Conservation (phyloP, 2,329 filamentous ascomycete species). For the Ceratocystis eucalypticola region DNA sequence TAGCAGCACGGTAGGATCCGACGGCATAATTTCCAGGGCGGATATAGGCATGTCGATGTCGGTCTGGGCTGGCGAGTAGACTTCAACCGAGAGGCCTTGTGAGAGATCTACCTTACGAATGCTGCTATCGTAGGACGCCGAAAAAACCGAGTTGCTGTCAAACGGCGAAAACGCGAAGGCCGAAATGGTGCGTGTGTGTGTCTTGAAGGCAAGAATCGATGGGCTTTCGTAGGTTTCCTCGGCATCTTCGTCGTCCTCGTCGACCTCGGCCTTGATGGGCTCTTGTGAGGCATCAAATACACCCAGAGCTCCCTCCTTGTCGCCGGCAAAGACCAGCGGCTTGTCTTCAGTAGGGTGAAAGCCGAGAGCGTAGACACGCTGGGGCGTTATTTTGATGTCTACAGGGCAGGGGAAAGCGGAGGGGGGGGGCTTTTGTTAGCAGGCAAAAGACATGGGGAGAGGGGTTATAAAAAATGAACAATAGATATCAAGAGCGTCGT, state of each 20-base stretch:
- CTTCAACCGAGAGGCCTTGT: conserved; percentile 64
- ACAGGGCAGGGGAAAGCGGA: background rate
- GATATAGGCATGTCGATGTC: conserved; percentile 68
- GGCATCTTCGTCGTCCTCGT: conserved; percentile 52
- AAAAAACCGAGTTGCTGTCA: conserved; percentile 63
- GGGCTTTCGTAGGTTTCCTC: conserved; percentile 55
- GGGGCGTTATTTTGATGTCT: conserved; percentile 86
- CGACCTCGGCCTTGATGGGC: conserved; percentile 30
- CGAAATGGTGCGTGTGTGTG: conserved; percentile 77
- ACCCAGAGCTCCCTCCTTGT: conserved; percentile 83
- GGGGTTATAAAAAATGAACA: background rate
- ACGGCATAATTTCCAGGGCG: conserved; percentile 62
- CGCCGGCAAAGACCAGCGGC: conserved; percentile 79
- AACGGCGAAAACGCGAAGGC: conserved; percentile 64
- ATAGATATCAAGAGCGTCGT: background rate
- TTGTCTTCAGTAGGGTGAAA: conserved; percentile 84
- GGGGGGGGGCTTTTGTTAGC: background rate
- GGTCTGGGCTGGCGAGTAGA: conserved; percentile 60
- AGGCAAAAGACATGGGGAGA: background rate
- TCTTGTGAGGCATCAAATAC: conserved; percentile 79
- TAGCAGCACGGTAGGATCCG: conserved; percentile 60
- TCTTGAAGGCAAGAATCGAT: conserved; percentile 77
- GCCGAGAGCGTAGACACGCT: conserved; percentile 71
- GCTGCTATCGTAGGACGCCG: conserved; percentile 83
- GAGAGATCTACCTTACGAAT: conserved; percentile 76